Evolutionary conservation across 768 basidiomycete genomes (phyloP).

Genomic region (Lactifluus pinguis): DNA sequence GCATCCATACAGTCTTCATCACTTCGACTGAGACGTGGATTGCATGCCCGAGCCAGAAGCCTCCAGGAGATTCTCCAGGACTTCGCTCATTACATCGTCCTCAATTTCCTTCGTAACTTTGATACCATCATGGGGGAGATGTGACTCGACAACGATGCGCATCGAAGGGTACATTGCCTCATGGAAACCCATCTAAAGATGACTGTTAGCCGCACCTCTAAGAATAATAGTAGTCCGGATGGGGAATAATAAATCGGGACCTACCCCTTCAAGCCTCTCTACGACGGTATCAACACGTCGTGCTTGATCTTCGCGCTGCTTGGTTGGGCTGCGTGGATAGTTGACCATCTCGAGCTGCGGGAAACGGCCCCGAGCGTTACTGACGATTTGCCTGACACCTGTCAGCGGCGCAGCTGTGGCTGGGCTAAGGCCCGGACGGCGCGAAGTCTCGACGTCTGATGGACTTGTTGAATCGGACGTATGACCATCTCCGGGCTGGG

Average conservation of each 20-base stretch:
- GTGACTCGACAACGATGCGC: conserved; percentile 37
- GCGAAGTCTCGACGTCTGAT: neutral
- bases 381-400: conserved; percentile 38
- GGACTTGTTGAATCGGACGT: neutral
- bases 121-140: conserved; percentile 29
- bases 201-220: conserved; percentile 1
- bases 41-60: conserved; percentile 4
- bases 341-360: conserved; percentile 58
- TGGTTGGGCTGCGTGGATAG: conserved; percentile 37
- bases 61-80: conserved; percentile 53
- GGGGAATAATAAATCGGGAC: conserved; percentile 22
- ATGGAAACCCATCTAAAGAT: conserved; percentile 59
- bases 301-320: conserved; percentile 11
- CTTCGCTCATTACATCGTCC: conserved; percentile 54
- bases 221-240: neutral
- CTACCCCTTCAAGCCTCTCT: conserved; percentile 46
- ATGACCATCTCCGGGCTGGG: neutral
- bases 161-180: conserved; percentile 46
- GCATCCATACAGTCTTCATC: neutral
- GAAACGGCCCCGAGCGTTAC: conserved; percentile 50
- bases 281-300: conserved; percentile 10
- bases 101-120: conserved; percentile 47
- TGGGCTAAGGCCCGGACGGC: neutral
- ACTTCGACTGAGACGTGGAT: neutral
- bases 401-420: neutral